A percentile compares a stretch with the other conserved stretches of the same genome.
Evolutionary conservation across 345 rosid species (phyloP).

Genomic region (Excoecaria cochinchinensis): DNA sequence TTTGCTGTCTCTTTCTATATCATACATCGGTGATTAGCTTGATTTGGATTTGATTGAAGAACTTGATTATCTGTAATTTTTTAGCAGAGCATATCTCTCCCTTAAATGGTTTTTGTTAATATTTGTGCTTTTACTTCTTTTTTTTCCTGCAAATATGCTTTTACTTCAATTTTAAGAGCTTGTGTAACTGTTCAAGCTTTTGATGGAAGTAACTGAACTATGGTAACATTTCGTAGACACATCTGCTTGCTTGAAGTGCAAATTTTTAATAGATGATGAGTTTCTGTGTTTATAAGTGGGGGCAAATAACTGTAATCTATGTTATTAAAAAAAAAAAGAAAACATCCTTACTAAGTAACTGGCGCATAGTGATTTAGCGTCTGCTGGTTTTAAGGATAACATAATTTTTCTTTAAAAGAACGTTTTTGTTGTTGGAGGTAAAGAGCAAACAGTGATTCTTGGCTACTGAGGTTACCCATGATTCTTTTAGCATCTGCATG

Average conservation of each 20-base stretch:
- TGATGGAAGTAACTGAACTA: constrained; percentile 21
- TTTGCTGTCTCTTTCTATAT: background rate
- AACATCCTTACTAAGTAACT: background rate
- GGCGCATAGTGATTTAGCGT: background rate
- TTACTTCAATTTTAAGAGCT: background rate
- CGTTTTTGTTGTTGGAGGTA: background rate
- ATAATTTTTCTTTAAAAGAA: background rate
- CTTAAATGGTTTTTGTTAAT: too few relatives aligned
- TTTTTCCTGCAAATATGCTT: background rate
- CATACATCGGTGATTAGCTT: background rate
- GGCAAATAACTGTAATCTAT: background rate
- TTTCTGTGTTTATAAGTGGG: background rate
- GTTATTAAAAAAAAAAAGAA: background rate
- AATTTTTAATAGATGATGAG: background rate
- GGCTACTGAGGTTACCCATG: background rate
- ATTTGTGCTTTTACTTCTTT: background rate
- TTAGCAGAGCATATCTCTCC: background rate
- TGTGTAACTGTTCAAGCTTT: constrained; percentile 9
- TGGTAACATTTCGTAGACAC: background rate
- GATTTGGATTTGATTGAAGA: background rate
- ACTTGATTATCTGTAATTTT: background rate
- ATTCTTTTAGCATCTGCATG: background rate
- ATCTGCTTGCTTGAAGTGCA: constrained; percentile 6
- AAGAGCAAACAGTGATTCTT: background rate
- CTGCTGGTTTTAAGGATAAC: background rate